A percentile compares a stretch with the other conserved stretches of the same genome.
phyloP scores from a whole-genome alignment of 371 early-diverging fungal genomes.

The Rhizomucor pusillus region DNA sequence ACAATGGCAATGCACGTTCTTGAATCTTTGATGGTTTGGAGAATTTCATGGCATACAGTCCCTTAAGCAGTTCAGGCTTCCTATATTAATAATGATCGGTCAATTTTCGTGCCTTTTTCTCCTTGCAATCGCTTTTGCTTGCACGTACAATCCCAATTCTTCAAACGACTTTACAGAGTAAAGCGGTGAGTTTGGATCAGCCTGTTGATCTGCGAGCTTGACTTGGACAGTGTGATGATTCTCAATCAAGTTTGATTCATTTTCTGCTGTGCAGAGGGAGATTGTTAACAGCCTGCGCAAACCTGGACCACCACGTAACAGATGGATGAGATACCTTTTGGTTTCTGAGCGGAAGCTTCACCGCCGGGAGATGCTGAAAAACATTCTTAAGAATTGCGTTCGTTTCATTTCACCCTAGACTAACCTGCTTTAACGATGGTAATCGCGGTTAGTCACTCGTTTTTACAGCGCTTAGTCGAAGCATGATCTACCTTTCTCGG shows the following conservation, averaged over 20 bases:
- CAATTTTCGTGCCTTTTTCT: neutral
- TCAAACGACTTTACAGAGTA: slow-evolving; percentile 79
- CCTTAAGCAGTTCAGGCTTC: slow-evolving; percentile 79
- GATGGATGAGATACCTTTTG: no score
- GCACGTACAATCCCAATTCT: slow-evolving; percentile 66
- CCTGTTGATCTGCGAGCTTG: slow-evolving; percentile 73
- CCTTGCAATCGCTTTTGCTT: neutral
- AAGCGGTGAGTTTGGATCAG: slow-evolving; percentile 66
- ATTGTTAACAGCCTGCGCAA: neutral
- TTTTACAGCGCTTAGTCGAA: no score
- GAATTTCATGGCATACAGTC: slow-evolving; percentile 92
- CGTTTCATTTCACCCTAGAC: no score
- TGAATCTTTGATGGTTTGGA: slow-evolving; percentile 95
- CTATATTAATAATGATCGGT: slow-evolving; percentile 17
- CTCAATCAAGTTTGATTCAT: slow-evolving; percentile 35
- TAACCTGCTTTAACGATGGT: no score
- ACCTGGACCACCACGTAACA: no score
- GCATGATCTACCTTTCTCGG: neutral
- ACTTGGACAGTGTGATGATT: slow-evolving; percentile 75
- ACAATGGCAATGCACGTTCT: slow-evolving; percentile 90
- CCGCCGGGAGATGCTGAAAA: no score
- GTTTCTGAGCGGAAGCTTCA: no score
- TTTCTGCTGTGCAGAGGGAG: neutral
- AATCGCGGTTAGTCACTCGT: no score
- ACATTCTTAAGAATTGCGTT: no score